Conservation (phyloP, 1,284 basidiomycete species). For the Athelia psychrophila region DNA sequence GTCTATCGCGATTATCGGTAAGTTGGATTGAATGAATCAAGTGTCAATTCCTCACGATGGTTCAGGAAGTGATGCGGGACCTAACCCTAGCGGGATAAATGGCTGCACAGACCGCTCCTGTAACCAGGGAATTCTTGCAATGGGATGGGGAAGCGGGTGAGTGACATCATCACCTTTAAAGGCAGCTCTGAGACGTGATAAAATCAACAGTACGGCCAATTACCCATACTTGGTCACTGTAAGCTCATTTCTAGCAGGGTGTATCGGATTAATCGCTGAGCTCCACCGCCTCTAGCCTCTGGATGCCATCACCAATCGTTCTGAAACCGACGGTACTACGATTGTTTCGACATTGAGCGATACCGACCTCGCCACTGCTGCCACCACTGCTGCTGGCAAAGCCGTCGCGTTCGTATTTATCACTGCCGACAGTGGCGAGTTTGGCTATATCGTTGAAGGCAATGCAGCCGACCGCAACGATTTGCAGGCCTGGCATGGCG, state of each 20-base stretch:
- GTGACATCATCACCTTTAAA: constrained; percentile 4
- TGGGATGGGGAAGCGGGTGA: constrained; percentile 57
- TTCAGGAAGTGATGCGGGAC: constrained; percentile 56
- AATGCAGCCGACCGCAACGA: constrained; percentile 69
- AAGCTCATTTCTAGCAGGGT: constrained; percentile 39
- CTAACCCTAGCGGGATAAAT: constrained; percentile 57
- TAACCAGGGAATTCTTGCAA: constrained; percentile 58
- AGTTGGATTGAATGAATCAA: constrained; percentile 1
- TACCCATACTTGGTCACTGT: constrained; percentile 52
- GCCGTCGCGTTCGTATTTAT: constrained; percentile 58
- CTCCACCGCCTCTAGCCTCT: constrained; percentile 33
- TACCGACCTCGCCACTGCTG: constrained; percentile 45
- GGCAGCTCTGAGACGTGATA: constrained; percentile 13
- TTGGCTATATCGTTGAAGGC: constrained; percentile 59
- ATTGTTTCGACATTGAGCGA: constrained; percentile 51
- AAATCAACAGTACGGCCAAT: constrained; percentile 46
- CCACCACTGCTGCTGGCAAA: constrained; percentile 38
- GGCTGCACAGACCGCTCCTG: constrained; percentile 42
- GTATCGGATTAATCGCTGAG: constrained; percentile 19
- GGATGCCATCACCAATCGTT: constrained; percentile 41
- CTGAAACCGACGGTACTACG: constrained; percentile 33
- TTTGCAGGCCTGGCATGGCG: constrained; percentile 65
- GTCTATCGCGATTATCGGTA: constrained; percentile 54
- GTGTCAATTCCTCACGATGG: not conserved
- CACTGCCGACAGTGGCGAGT: constrained; percentile 49